Percentiles rank a stretch among this genome's conserved stretches.
Conservation (phyloP, 2,329 filamentous ascomycete species). For the Berkeleyomyces basicola region DNA sequence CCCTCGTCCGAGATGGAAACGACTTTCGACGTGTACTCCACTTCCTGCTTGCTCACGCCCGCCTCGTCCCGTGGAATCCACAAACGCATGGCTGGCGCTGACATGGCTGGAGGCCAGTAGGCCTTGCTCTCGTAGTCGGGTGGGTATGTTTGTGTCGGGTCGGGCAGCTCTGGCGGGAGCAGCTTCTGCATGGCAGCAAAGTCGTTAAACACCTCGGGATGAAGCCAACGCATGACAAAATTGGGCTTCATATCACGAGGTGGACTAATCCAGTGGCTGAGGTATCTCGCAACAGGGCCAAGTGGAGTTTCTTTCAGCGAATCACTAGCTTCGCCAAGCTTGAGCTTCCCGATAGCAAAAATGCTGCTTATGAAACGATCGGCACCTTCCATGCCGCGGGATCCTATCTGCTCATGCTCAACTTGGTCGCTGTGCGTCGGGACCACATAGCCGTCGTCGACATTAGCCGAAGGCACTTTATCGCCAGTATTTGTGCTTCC, state of each 20-base stretch:
- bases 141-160: slow-evolving; percentile 27
- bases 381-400: slow-evolving; percentile 25
- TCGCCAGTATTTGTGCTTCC: neutral
- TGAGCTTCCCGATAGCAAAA: slow-evolving; percentile 18
- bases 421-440: slow-evolving; percentile 13
- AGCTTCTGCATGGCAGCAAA: slow-evolving; percentile 37
- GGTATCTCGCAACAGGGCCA: slow-evolving; percentile 17
- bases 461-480: neutral
- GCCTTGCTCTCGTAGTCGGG: slow-evolving; percentile 43
- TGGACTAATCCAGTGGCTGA: slow-evolving; percentile 19
- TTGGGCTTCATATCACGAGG: slow-evolving; percentile 24
- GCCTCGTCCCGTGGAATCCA: slow-evolving; percentile 62
- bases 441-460: slow-evolving; percentile 17
- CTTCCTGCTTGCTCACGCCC: slow-evolving; percentile 55
- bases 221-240: slow-evolving; percentile 51
- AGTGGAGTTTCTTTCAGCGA: slow-evolving; percentile 19
- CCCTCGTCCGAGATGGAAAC: slow-evolving; percentile 59
- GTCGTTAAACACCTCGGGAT: slow-evolving; percentile 60
- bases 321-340: slow-evolving; percentile 19
- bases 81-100: slow-evolving; percentile 41
- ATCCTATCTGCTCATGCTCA: slow-evolving; percentile 15
- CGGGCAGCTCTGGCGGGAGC: slow-evolving; percentile 15
- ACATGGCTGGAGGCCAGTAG: slow-evolving; percentile 57
- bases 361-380: slow-evolving; percentile 21
- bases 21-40: slow-evolving; percentile 46